phyloP scores from a whole-genome alignment of 2,329 filamentous ascomycete species.

The Pleomassaria siparia region DNA sequence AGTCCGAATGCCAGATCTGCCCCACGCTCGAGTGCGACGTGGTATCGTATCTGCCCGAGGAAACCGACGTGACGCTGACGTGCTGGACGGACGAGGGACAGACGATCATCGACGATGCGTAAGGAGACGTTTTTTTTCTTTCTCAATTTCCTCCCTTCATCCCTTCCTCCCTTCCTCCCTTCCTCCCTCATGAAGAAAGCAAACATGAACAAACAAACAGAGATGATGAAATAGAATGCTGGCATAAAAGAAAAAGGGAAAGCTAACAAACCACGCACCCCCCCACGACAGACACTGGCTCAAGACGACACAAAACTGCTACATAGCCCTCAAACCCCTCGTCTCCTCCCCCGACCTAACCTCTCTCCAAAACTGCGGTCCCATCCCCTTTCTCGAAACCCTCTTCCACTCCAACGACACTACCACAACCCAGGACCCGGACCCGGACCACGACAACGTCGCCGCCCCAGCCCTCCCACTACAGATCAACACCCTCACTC shows the following conservation, averaged over 20 bases:
- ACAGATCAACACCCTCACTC: constrained; percentile 16
- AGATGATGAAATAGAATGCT: too few species aligned
- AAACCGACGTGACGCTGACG: constrained; percentile 30
- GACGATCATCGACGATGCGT: constrained; percentile 31
- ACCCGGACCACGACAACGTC: constrained; percentile 7
- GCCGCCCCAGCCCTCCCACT: too few species aligned
- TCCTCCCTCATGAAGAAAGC: too few species aligned
- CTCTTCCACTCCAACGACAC: constrained; percentile 25
- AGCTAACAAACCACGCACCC: too few species aligned
- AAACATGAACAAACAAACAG: too few species aligned
- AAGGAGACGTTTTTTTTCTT: too few species aligned
- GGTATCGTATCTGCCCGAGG: constrained; percentile 23
- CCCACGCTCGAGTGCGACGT: constrained; percentile 23
- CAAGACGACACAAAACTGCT: constrained; percentile 37
- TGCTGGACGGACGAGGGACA: constrained; percentile 30
- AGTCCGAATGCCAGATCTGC: constrained; percentile 31
- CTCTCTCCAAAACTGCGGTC: constrained; percentile 31
- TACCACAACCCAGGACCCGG: background rate
- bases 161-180: too few species aligned
- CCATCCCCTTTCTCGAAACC: constrained; percentile 27
- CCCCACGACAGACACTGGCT: constrained; percentile 33
- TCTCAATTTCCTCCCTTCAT: too few species aligned
- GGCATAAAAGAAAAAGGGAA: too few species aligned
- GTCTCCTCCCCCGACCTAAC: constrained; percentile 25
- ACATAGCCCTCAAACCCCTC: constrained; percentile 28